phyloP scores from a whole-genome alignment of 345 rosid genomes.

The Eucalyptus camaldulensis region DNA sequence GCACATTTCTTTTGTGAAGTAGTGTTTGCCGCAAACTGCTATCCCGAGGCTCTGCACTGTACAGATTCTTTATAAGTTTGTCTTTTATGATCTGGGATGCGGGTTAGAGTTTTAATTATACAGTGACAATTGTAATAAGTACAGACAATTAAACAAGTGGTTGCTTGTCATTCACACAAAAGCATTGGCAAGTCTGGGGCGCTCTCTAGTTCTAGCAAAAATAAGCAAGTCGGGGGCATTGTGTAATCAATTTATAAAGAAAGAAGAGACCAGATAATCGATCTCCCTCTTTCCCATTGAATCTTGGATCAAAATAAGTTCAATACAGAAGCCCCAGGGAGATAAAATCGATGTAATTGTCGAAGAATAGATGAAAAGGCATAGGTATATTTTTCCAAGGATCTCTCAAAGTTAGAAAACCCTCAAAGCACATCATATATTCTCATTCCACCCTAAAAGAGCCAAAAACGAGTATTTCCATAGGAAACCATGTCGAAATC shows the following conservation, averaged over 20 bases:
- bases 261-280: background rate
- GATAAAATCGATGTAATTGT: background rate
- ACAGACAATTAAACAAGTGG: background rate
- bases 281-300: background rate
- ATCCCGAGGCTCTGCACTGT: background rate
- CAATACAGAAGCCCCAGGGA: background rate
- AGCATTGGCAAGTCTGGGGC: background rate
- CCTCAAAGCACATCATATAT: background rate
- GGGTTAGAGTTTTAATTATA: background rate
- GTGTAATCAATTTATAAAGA: background rate
- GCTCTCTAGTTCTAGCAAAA: background rate
- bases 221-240: background rate
- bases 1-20: background rate
- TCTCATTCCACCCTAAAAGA: background rate
- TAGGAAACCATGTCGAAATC: background rate
- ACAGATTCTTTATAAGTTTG: background rate
- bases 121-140: background rate
- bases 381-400: background rate
- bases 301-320: background rate
- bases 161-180: background rate
- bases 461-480: background rate
- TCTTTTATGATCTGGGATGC: background rate
- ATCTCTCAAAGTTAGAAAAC: background rate
- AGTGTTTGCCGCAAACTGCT: background rate
- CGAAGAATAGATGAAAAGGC: background rate